These are phyloP conservation scores for Globisporangium nodosum DNA, from an alignment of 352 stramenopile species.

Conservation along the genomic window DNA sequence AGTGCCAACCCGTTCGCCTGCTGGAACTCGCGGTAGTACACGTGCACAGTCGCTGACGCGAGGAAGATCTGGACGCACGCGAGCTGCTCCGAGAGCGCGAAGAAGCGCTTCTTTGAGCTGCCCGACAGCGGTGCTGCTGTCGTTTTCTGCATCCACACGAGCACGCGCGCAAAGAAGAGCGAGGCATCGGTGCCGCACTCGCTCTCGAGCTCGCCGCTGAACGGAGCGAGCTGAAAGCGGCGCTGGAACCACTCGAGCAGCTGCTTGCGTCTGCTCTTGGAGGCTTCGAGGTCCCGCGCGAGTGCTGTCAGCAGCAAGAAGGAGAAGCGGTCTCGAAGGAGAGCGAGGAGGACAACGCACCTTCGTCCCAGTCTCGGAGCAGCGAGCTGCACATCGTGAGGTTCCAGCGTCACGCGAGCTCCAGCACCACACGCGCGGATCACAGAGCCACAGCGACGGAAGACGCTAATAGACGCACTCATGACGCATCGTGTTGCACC, in stretches of 20 bases:
- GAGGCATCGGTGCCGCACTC: slow-evolving; percentile 39
- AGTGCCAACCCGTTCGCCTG: slow-evolving; percentile 42
- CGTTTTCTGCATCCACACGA: slow-evolving; percentile 66
- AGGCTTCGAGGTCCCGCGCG: slow-evolving; percentile 12
- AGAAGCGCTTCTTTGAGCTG: slow-evolving; percentile 1
- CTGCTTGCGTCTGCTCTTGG: slow-evolving; percentile 41
- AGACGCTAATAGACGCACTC: too few relatives aligned
- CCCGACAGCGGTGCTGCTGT: neutral
- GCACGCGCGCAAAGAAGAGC: slow-evolving; percentile 53
- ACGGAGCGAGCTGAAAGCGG: slow-evolving; percentile 16
- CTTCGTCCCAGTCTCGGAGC: slow-evolving; percentile 66
- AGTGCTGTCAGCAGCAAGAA: neutral
- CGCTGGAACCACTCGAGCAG: slow-evolving; percentile 48
- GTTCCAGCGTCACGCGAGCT: too few relatives aligned
- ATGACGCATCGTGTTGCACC: neutral
- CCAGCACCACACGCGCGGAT: too few relatives aligned
- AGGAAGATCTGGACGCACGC: slow-evolving; percentile 50
- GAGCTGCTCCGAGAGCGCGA: slow-evolving; percentile 41
- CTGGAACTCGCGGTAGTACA: slow-evolving; percentile 47
- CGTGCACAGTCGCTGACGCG: slow-evolving; percentile 22
- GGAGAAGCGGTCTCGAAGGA: too few relatives aligned
- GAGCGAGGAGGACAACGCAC: slow-evolving; percentile 15
- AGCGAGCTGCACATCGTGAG: slow-evolving; percentile 26
- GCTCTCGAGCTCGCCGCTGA: slow-evolving; percentile 23
- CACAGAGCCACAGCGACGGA: too few relatives aligned